A percentile compares a stretch with the other conserved stretches of the same genome.
Evolutionary conservation across 2,329 filamentous ascomycete species (phyloP).

Genomic region (Fusarium longipes): DNA sequence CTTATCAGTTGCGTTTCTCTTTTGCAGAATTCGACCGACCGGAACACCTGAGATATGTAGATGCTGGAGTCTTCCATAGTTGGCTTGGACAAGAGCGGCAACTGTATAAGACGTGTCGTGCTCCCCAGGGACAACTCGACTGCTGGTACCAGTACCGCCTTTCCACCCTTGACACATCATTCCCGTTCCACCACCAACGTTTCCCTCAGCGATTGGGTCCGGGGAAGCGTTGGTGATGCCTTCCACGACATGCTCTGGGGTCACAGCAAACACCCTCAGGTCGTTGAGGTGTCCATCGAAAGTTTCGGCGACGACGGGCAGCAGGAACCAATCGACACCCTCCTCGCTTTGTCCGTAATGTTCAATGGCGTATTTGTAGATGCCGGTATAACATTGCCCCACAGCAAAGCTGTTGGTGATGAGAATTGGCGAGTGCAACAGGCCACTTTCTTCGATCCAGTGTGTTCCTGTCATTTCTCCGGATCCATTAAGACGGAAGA

Average conservation of each 20-base stretch:
- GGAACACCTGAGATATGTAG: constrained; percentile 69
- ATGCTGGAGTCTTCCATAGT: constrained; percentile 68
- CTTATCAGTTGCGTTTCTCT: constrained; percentile 46
- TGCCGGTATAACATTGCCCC: constrained; percentile 59
- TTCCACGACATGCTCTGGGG: constrained; percentile 61
- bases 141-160: constrained; percentile 71
- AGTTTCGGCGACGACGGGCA: constrained; percentile 70
- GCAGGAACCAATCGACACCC: constrained; percentile 62
- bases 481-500: constrained; percentile 71
- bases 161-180: constrained; percentile 74
- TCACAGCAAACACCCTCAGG: constrained; percentile 64
- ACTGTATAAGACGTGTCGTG: constrained; percentile 61
- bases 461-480: constrained; percentile 71
- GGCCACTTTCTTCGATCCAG: constrained; percentile 66
- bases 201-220: constrained; percentile 67
- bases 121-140: constrained; percentile 54
- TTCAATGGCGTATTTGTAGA: constrained; percentile 65
- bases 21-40: constrained; percentile 66
- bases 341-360: constrained; percentile 55
- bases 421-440: neutral
- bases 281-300: constrained; percentile 70
- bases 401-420: constrained; percentile 33
- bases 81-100: constrained; percentile 69
- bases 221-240: constrained; percentile 62
- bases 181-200: constrained; percentile 71